These are phyloP conservation scores for Oldenlandia corymbosa DNA, from an alignment of 257 asterid genomes.

Conservation along the genomic window DNA sequence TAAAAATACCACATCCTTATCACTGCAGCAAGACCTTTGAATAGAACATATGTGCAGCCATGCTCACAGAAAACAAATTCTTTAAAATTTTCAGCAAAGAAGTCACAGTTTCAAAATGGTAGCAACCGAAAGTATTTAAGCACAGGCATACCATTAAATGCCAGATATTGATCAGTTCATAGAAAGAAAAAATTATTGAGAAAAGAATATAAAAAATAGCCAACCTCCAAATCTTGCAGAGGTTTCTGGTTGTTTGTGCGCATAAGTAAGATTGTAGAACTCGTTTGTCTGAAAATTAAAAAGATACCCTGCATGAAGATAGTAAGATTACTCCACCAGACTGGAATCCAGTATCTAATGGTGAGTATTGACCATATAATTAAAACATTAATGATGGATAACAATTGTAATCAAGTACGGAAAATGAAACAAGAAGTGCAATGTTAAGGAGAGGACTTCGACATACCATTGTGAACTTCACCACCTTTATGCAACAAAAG, in stretches of 20 bases:
- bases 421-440: not conserved
- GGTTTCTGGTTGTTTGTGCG: slow-evolving; percentile 92
- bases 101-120: not conserved
- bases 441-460: not conserved
- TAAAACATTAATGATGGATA: not conserved
- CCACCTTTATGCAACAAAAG: not conserved
- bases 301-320: slow-evolving; percentile 67
- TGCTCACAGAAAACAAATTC: not conserved
- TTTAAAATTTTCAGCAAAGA: not conserved
- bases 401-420: not conserved
- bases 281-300: slow-evolving; percentile 94
- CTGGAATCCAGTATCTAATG: not conserved
- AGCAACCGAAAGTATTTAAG: not conserved
- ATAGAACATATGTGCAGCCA: not conserved
- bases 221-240: slow-evolving; percentile 90
- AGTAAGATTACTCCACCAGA: not conserved
- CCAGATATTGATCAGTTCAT: not conserved
- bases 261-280: slow-evolving; percentile 90
- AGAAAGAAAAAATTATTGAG: not conserved
- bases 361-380: not conserved
- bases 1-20: not conserved
- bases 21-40: not conserved
- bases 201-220: slow-evolving; percentile 5
- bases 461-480: not conserved
- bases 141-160: not conserved